Base-by-base conservation (phyloP, 768 basidiomycete species). In the Rhodotorula taiwanensis region DNA sequence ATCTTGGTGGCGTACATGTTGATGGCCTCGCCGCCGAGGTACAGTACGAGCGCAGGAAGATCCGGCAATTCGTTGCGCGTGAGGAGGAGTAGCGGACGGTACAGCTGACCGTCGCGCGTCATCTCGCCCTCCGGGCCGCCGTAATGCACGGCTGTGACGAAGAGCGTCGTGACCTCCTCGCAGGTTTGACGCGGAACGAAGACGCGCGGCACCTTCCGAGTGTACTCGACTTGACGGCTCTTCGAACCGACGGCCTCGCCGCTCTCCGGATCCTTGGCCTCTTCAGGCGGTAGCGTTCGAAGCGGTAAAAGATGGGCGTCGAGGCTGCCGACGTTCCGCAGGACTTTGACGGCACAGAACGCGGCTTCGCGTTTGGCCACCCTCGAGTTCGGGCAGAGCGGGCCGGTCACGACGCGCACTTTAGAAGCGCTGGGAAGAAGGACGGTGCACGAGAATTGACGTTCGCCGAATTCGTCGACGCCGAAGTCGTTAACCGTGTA, bases 271-370 rank as follows among this genome's bases (percentile, higher is more conserved):
- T 56, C 60, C 21, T 45, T 27, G 7, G 31, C 15, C n/a, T 56
- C 60, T 1, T 48, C 44, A 14, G 30, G 11, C 14, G 44, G 33
- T 42, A 56, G 42, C 33, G 13, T 41, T 20, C 28, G 41, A 25
- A 43, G 27, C 3, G 60, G 60, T 11, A 62, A 55, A 27, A 62
- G 27, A 43, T 56, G 60, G 7, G 55, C 49, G 49, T 62, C 60
- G 49, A 62, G 55, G 9, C 31, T 15, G 21, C 43, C 55, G 33
- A 10, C 14, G 43, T 23, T 7, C 42, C 34, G 49, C 13, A 62
- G 60, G 42, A 62, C 21, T 31, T 47, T 44, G 60, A 54, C 55
- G 14, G 54, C 33, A 6, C 20, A 11, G 50, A 51, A 62, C 10
- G 48, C 42, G 1, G 60, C 54, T n/a, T 23, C 4, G 20, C 54